Evolutionary conservation across 208 protist species (phyloP), one percentile per base, ranked within the genome.

Genomic region (Trypanosoma boissoni): DNA sequence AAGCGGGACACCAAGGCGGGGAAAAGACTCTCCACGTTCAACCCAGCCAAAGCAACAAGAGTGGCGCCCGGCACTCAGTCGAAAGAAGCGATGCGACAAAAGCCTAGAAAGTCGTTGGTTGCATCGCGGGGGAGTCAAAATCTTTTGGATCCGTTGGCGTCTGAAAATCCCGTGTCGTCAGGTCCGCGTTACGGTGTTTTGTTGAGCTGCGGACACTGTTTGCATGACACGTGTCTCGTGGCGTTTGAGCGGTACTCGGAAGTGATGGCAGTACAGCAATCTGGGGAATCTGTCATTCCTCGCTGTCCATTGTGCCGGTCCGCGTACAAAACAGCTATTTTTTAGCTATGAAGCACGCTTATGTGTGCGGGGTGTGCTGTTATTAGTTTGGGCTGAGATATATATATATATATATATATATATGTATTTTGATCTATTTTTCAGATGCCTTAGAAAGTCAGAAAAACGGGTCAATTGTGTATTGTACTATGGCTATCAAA

Each of bases 191-290:
- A 58, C 27, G 82, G 80, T 20, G 58, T 86, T 8, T 80, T 95
- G 23, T 67, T 95, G 1, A 95, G 88, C 63, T 95, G 88, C 66
- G 80, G 83, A 4, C 85, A 95, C 53, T 85, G 66, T 58, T 91
- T 91, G 36, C 88, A 95, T 68, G 65, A 72, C 14, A 44, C 68
- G 14, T 95, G 88, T 61, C 71, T 95, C 8, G 48, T 56, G 0
- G 63, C 62, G n/a, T 92, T 91, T 77, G 85, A 95, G 66, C 67
- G 50, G 5, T 91, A 83, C 58, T 75, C 78, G 10, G 75, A 84
- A 45, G 77, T 73, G 68, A 58, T 57, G 29, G 67, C 73, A 2
- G 27, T 79, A 27, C 56, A 81, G 10, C 34, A 60, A 14, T 18
- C 57, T 2, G 24, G 56, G 3, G 45, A 27, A 1, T 23, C 39